Conservation (phyloP, 192 early-diverging fungal genomes). For the Funneliformis geosporum region DNA sequence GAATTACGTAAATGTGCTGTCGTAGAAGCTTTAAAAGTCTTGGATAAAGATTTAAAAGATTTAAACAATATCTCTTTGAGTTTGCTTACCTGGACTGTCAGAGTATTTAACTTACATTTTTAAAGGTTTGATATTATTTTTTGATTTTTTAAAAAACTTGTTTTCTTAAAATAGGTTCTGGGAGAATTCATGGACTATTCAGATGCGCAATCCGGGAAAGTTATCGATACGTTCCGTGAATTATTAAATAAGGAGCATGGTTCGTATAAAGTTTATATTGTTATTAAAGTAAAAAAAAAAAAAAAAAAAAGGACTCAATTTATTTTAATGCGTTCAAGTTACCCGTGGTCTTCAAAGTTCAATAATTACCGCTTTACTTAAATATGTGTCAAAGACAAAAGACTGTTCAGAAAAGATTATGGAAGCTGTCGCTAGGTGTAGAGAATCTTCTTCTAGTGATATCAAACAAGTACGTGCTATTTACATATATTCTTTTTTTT, state of each 20-base stretch:
- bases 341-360: neutral
- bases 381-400: constrained; percentile 23
- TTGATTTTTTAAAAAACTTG: neutral
- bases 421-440: constrained; percentile 5
- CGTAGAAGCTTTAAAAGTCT: neutral
- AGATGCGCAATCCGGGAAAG: neutral
- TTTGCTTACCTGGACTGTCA: neutral
- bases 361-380: constrained; percentile 16
- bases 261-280: neutral
- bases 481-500: neutral
- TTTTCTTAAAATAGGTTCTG: neutral
- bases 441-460: constrained; percentile 6
- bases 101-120: neutral
- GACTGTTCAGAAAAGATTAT: constrained; percentile 5
- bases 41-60: neutral
- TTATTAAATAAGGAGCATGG: neutral
- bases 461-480: constrained; percentile 3
- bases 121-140: neutral
- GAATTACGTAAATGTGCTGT: constrained; percentile 6
- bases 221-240: constrained; percentile 7
- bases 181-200: neutral
- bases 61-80: neutral
- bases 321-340: neutral
- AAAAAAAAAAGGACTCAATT: neutral
- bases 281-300: neutral